Evolutionary conservation across 2,329 filamentous ascomycete genomes (phyloP), one percentile per base, ranked within the genome.

Genomic region (Sclerotiophoma versabilis): DNA sequence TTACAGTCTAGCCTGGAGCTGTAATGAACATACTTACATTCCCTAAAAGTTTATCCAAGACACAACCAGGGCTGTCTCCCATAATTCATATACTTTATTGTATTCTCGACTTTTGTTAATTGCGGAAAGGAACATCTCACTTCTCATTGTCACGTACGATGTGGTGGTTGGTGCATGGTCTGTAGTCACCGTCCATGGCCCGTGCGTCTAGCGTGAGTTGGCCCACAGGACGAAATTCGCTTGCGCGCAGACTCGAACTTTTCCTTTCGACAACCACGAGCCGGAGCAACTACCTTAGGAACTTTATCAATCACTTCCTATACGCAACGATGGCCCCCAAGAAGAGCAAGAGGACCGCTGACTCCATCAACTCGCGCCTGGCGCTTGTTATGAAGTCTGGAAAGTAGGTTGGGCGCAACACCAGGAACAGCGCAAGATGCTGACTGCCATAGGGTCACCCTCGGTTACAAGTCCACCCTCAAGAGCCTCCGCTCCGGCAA

Each of bases 401-500:
- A 74, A 90, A 90, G 60, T 64, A 52, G 45, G 58, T 76, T 63
- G 64, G 15, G 54, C 69, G 68, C 49, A 60, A 41, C 34, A 36
- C 30, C 6, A 26, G 11, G 7, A 33, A 10, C 25, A 7, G 43
- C 49, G 36, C 50, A 49, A 32, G 22, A 46, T 34, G 48, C 57
- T 60, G 69, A 75, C 49, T 52, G 36, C 42, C 36, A 70, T 68
- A 77, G 77, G 85, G 92, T 96, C 84, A 92, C 87, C 65, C 86
- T 96, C 66, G 92, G 92, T 74, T 93, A 93, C 86, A 93, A 93
- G 83, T 90, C 87, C 63, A 93, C 85, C 76, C 85, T 95, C 77
- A 96, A 98, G 90, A 71, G 64, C 70, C 90, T 98, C 72, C 91
- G 93, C 75, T 90, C 88, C 70, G 93, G 93, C 81, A 98, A 97